Evolutionary conservation across 106 monocot genomes (phyloP).

Genomic region (Apostasia ramifera): DNA sequence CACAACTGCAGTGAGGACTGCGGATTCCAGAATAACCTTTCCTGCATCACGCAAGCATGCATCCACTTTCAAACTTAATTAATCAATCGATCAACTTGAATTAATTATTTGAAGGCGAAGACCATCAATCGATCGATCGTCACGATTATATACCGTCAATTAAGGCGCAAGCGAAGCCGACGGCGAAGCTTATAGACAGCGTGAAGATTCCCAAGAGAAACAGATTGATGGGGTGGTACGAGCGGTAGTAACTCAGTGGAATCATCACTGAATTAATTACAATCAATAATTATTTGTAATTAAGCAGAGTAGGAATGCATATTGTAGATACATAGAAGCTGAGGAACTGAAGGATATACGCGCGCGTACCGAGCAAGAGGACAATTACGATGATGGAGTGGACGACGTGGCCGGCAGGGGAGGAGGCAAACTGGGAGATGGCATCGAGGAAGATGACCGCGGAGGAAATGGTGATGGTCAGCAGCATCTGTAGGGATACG

Average conservation of each 20-base stretch:
- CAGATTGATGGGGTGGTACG: background rate
- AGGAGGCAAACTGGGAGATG: constrained; percentile 35
- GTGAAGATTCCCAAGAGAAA: background rate
- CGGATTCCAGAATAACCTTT: background rate
- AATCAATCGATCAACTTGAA: too few relatives aligned
- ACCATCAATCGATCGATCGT: too few relatives aligned
- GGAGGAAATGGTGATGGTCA: constrained; percentile 51
- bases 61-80: too few relatives aligned
- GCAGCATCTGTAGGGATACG: constrained; percentile 39
- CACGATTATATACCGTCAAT: background rate
- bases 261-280: background rate
- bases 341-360: too few relatives aligned
- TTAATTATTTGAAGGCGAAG: too few relatives aligned
- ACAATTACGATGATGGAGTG: constrained; percentile 52
- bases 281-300: too few relatives aligned
- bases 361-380: constrained; percentile 42
- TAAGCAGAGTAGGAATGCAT: too few relatives aligned
- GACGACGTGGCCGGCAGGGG: constrained; percentile 30
- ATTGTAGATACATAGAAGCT: too few relatives aligned
- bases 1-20: background rate
- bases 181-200: background rate
- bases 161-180: background rate
- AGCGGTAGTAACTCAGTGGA: background rate
- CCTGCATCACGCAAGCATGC: background rate
- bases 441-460: constrained; percentile 44